A percentile compares a stretch with the other conserved stretches of the same genome.
These are phyloP conservation scores for Pyrus betulifolia DNA, from an alignment of 306 rosid genomes.

Conservation along the genomic window DNA sequence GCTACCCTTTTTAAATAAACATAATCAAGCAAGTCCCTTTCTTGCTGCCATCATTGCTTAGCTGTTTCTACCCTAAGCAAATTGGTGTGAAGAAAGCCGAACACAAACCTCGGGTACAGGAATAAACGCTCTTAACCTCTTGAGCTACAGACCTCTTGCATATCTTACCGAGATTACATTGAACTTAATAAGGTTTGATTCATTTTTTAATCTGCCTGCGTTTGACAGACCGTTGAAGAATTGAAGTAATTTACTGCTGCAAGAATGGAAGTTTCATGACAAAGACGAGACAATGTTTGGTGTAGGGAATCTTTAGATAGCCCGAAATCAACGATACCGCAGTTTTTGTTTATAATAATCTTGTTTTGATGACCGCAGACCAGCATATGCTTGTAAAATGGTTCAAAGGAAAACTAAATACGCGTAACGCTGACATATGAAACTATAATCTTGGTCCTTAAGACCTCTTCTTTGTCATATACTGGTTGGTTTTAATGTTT, in stretches of 20 bases:
- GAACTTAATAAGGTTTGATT: not conserved
- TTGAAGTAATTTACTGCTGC: slow-evolving; percentile 19
- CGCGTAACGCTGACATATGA: not conserved
- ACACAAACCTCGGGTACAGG: not conserved
- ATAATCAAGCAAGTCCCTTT: slow-evolving; percentile 25
- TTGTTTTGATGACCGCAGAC: slow-evolving; percentile 7
- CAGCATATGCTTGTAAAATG: slow-evolving; percentile 1
- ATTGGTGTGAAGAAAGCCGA: not conserved
- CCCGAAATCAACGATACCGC: slow-evolving; percentile 35
- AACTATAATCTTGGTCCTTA: not conserved
- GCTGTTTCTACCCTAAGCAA: slow-evolving; percentile 1
- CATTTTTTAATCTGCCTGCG: not conserved
- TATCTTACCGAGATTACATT: slow-evolving; percentile 6
- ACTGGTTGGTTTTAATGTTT: slow-evolving; percentile 8
- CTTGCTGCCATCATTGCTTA: slow-evolving; percentile 30
- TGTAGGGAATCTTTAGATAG: slow-evolving; percentile 33
- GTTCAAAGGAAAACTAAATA: not conserved
- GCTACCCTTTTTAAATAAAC: slow-evolving; percentile 28
- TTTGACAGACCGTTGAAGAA: slow-evolving; percentile 12
- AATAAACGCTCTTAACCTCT: not conserved
- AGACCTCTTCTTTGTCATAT: slow-evolving; percentile 1
- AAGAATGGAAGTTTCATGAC: slow-evolving; percentile 20
- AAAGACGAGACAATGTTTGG: slow-evolving; percentile 45
- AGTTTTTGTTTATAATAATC: not conserved
- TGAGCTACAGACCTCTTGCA: not conserved